phyloP scores from a whole-genome alignment of 2,329 filamentous ascomycete species.

The Pseudocercospora fuligena region DNA sequence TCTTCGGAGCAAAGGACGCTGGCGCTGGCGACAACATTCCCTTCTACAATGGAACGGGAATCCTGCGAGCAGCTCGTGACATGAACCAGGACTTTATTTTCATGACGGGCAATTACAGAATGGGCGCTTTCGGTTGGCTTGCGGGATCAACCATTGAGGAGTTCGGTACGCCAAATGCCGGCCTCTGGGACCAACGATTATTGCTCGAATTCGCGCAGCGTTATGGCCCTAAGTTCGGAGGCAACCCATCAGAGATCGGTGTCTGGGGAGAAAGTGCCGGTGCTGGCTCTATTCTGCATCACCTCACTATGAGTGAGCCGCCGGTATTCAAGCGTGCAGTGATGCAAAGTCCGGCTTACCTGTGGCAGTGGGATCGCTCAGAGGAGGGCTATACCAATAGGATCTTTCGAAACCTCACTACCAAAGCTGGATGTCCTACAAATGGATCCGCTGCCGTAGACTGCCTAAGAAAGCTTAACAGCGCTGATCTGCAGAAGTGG shows the following conservation, averaged over 20 bases:
- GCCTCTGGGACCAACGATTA: constrained; percentile 59
- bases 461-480: constrained; percentile 26
- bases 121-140: constrained; percentile 57
- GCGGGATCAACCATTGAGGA: constrained; percentile 49
- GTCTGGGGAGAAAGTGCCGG: constrained; percentile 55
- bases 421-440: constrained; percentile 30
- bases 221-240: constrained; percentile 56
- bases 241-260: constrained; percentile 43
- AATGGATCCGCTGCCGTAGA: constrained; percentile 43
- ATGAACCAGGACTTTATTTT: constrained; percentile 25
- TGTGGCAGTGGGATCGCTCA: constrained; percentile 41
- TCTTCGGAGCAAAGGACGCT: constrained; percentile 44
- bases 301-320: constrained; percentile 49
- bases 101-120: constrained; percentile 43
- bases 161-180: constrained; percentile 54
- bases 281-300: constrained; percentile 59
- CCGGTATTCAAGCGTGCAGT: constrained; percentile 50
- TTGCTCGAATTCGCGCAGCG: constrained; percentile 61
- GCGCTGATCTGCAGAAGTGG: constrained; percentile 51
- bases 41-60: constrained; percentile 5
- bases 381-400: constrained; percentile 43
- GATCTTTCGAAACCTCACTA: constrained; percentile 47
- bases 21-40: constrained; percentile 20
- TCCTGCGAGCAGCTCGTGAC: not conserved
- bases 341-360: constrained; percentile 53